Conservation (phyloP, 2,329 filamentous ascomycete species). For the Penicillium rolfsii region DNA sequence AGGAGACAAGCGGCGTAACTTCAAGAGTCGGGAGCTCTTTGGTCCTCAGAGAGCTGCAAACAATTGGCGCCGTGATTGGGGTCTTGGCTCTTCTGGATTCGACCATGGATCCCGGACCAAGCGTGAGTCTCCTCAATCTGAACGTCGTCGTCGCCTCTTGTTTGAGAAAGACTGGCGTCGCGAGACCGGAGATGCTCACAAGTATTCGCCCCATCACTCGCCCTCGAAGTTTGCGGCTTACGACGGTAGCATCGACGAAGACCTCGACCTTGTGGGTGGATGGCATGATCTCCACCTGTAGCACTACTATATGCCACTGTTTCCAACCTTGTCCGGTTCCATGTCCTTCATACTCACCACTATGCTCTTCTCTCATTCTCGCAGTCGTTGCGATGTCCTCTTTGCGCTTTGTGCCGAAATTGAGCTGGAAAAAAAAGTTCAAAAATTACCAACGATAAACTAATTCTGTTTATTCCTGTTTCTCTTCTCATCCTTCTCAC, state of each 20-base stretch:
- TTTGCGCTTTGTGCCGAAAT: slow-evolving; percentile 21
- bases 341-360: slow-evolving; percentile 1
- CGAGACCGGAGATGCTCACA: slow-evolving; percentile 36
- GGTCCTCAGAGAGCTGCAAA: slow-evolving; percentile 51
- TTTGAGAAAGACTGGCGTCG: slow-evolving; percentile 54
- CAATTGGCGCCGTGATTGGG: slow-evolving; percentile 49
- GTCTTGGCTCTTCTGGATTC: slow-evolving; percentile 42
- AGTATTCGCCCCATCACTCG: slow-evolving; percentile 37
- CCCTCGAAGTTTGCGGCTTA: slow-evolving; percentile 43
- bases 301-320: slow-evolving; percentile 19
- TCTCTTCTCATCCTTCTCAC: slow-evolving; percentile 17
- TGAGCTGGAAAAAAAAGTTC: slow-evolving; percentile 33
- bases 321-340: slow-evolving; percentile 13
- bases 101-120: slow-evolving; percentile 42
- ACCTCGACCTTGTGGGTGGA: slow-evolving; percentile 93
- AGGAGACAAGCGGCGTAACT: slow-evolving; percentile 73
- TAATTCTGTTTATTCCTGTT: slow-evolving; percentile 21
- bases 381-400: slow-evolving; percentile 22
- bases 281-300: slow-evolving; percentile 74
- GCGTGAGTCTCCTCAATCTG: slow-evolving; percentile 35
- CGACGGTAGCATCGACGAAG: slow-evolving; percentile 64
- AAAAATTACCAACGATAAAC: slow-evolving; percentile 32
- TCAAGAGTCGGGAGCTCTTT: slow-evolving; percentile 58
- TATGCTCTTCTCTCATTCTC: slow-evolving; percentile 22
- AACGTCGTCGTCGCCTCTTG: slow-evolving; percentile 45